Percentiles rank a stretch among this genome's conserved stretches.
Conservation (phyloP, 2,329 filamentous ascomycete genomes). For the Cladophialophora bantiana region DNA sequence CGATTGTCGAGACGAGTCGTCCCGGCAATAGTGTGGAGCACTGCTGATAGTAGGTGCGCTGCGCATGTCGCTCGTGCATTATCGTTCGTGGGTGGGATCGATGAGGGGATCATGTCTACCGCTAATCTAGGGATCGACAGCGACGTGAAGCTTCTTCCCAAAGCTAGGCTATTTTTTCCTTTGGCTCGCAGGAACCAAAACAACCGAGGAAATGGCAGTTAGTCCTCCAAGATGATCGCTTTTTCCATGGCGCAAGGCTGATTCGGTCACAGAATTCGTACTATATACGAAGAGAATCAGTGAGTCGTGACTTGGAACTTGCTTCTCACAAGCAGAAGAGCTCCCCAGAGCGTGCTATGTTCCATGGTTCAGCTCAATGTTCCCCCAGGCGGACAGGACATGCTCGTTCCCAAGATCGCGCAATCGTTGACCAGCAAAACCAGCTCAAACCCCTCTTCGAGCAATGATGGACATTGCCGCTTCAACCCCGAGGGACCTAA, state of each 20-base stretch:
- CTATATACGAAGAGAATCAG: too few species aligned
- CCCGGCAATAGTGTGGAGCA: constrained; percentile 11
- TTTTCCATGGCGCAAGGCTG: background rate
- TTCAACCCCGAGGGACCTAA: background rate
- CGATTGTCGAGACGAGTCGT: constrained; percentile 8
- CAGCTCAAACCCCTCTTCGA: background rate
- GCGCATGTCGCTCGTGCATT: constrained; percentile 6
- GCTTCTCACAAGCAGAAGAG: too few species aligned
- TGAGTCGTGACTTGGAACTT: too few species aligned
- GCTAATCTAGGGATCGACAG: background rate
- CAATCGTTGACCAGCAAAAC: background rate
- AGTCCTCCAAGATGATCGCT: background rate
- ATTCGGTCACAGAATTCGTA: background rate
- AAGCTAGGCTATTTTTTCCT: background rate
- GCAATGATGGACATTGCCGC: background rate
- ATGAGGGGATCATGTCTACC: background rate
- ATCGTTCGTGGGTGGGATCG: constrained; percentile 3
- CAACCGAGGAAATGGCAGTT: background rate
- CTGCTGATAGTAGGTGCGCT: background rate
- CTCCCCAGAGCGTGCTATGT: too few species aligned
- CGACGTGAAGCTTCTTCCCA: background rate
- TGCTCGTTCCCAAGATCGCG: background rate
- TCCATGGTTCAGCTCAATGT: too few species aligned
- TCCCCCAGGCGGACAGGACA: too few species aligned
- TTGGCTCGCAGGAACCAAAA: background rate